Percentiles rank a stretch among this genome's conserved stretches.
Evolutionary conservation across 371 early-diverging fungal species (phyloP).

Genomic region (Saksenaea oblongispora): DNA sequence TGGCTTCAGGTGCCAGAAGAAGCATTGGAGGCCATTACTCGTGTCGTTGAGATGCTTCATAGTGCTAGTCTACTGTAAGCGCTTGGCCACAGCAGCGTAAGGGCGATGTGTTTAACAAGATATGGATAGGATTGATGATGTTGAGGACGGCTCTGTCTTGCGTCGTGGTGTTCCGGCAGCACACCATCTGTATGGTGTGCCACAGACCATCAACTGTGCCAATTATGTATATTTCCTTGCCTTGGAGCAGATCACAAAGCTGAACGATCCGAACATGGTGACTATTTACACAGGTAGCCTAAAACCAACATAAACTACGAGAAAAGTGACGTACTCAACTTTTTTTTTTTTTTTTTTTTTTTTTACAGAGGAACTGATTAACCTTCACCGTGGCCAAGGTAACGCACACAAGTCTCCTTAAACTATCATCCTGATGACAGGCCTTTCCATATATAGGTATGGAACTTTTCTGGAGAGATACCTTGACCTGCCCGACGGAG

Average conservation of each 20-base stretch:
- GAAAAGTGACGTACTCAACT: not conserved
- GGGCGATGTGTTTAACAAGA: not conserved
- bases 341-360: too few relatives aligned
- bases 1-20: constrained; percentile 82
- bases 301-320: not conserved
- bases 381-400: constrained; percentile 95
- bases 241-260: constrained; percentile 69
- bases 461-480: constrained; percentile 86
- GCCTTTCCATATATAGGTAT: constrained; percentile 45
- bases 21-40: constrained; percentile 69
- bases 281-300: constrained; percentile 75
- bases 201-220: constrained; percentile 92
- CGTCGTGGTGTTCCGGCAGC: constrained; percentile 94
- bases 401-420: constrained; percentile 79
- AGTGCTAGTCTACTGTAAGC: constrained; percentile 87
- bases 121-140: constrained; percentile 83
- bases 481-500: constrained; percentile 77
- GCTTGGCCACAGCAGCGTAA: not conserved
- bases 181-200: constrained; percentile 91
- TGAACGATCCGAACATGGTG: constrained; percentile 71
- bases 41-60: constrained; percentile 93
- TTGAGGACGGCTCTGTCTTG: constrained; percentile 90
- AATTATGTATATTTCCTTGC: constrained; percentile 96
- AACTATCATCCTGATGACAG: constrained; percentile 58
- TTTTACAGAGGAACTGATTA: constrained; percentile 77